Base-by-base conservation (phyloP, 2,329 filamentous ascomycete genomes). In the Microcyclospora pomicola region DNA sequence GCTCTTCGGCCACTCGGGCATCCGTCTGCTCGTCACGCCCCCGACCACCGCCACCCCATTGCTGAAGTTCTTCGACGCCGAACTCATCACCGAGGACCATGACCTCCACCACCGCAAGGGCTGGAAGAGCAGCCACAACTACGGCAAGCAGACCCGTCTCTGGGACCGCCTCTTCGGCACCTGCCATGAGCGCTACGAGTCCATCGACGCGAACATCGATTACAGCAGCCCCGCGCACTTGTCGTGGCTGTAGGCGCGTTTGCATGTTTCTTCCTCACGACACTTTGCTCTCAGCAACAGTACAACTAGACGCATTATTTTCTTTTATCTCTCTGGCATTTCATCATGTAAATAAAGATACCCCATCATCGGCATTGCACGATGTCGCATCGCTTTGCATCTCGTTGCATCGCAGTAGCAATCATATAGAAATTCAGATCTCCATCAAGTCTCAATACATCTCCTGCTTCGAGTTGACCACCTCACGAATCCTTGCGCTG, bases 221-320 rank as follows among this genome's bases (percentile, higher is more conserved):
- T 41, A 38, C 19, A 37, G 34, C n/a, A 35, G 39, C 27, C 24
- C 15, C 4, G 37, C 43, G 30, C 36, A 42, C 9, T 39, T 49
- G 31, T 44, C 46, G 9, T 29, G 19, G 19, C 7, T 24, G 19
- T 24, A 24, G 7, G 4, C 7, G 4, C 7, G 4, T 7, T 24
- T 24, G 19, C 19, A 24, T 24, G 19, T 24, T 24, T n/a, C n/a
- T n/a, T n/a, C n/a, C n/a, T n/a, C n/a, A n/a, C n/a, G n/a, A n/a
- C n/a, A n/a, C n/a, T n/a, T n/a, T n/a, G n/a, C n/a, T n/a, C n/a
- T n/a, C n/a, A n/a, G n/a, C n/a, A n/a, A n/a, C n/a, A n/a, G 7
- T 24, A 24, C 7, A 24, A 7, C 4, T 24, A 24, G 19, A 24
- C 19, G 19, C 19, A 24, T 24, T 24, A 7, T 24, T 24, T 24